These are phyloP conservation scores for Borealophlyctis nickersoniae DNA, from an alignment of 192 early-diverging fungal species.

Conservation along the genomic window DNA sequence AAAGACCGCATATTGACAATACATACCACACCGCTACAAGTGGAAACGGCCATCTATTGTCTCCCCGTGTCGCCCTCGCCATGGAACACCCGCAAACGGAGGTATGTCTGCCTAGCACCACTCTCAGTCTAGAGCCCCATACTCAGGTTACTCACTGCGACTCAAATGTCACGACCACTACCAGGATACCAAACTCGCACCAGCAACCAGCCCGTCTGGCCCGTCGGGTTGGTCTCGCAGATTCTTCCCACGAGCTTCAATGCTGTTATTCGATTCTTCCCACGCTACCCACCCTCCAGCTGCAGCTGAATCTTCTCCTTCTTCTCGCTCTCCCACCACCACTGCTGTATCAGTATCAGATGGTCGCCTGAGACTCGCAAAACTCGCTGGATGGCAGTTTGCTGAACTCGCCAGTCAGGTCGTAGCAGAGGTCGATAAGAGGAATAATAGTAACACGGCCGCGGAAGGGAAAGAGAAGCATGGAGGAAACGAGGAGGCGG, in stretches of 20 bases:
- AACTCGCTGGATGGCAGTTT: not conserved
- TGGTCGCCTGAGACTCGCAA: not conserved
- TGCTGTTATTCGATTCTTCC: not conserved
- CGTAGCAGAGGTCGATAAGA: not conserved
- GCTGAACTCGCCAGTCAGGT: not conserved
- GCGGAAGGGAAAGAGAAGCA: not conserved
- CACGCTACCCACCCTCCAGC: not conserved
- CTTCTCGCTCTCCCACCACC: not conserved
- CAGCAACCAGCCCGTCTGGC: no score
- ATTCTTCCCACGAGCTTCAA: not conserved
- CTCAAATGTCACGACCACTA: no score
- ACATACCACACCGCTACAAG: no score
- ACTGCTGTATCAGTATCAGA: not conserved
- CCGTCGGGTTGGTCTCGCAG: not conserved
- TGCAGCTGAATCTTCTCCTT: not conserved
- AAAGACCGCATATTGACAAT: no score
- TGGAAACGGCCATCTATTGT: no score
- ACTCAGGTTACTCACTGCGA: no score
- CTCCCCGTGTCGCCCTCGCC: no score
- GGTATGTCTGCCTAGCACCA: no score
- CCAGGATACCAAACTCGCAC: no score
- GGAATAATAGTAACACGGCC: no score
- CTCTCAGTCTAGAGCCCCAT: no score
- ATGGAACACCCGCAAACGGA: no score
- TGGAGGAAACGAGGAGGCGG: not conserved